Conservation (phyloP, 345 rosid species). For the Salix arbutifolia region DNA sequence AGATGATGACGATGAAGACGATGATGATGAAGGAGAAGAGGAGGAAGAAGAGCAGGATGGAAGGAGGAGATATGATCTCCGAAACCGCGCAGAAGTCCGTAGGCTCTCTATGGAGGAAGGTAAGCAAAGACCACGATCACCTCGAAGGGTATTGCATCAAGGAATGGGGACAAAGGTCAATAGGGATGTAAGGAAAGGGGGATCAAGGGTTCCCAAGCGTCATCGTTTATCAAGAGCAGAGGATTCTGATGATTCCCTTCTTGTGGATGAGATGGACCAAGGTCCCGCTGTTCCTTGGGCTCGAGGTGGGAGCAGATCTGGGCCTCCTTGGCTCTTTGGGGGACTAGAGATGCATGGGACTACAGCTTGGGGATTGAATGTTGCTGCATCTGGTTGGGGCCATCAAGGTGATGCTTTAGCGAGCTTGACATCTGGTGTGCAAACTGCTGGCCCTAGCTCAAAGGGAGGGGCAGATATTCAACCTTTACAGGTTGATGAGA, state of each 20-base stretch:
- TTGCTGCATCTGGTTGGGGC: constrained; percentile 99
- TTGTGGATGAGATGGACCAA: constrained; percentile 97
- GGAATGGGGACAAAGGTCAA: constrained; percentile 86
- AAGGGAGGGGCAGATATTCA: constrained; percentile 99
- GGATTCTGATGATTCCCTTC: constrained; percentile 99
- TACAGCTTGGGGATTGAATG: constrained; percentile 75
- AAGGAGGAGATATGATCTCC: constrained; percentile 89
- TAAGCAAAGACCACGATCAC: constrained; percentile 83
- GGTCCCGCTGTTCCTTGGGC: constrained; percentile 96
- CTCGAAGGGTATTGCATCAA: constrained; percentile 90
- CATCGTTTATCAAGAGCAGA: constrained; percentile 77
- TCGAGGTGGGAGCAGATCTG: constrained; percentile 89
- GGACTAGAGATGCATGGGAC: constrained; percentile 87
- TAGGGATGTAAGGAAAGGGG: constrained; percentile 89
- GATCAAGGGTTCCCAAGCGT: constrained; percentile 91
- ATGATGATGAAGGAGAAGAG: constrained; percentile 55
- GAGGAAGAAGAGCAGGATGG: constrained; percentile 91
- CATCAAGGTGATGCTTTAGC: constrained; percentile 88
- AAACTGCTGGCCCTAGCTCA: constrained; percentile 99
- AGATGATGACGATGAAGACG: constrained; percentile 50
- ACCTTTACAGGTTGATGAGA: constrained; percentile 93
- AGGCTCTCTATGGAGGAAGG: constrained; percentile 71
- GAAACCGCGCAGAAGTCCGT: constrained; percentile 91
- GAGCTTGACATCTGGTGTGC: constrained; percentile 72
- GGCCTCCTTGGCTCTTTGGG: constrained; percentile 96